Base-by-base conservation (phyloP, 2,329 filamentous ascomycete genomes). In the Xylariales sp. region DNA sequence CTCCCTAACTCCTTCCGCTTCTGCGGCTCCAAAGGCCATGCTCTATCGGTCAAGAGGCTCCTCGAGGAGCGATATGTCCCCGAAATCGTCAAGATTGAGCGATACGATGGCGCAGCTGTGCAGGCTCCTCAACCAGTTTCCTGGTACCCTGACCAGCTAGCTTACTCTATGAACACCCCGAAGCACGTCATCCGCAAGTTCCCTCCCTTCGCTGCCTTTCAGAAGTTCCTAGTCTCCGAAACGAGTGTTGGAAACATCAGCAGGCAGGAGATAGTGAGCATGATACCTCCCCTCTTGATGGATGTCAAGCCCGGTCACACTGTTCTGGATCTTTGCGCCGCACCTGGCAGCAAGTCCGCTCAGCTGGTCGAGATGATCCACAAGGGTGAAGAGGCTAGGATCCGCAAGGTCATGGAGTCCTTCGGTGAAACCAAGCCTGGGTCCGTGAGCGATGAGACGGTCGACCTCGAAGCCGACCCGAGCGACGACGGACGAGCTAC, bases 1-100 rank as follows among this genome's bases (percentile, higher is more conserved):
- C 70, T 98, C 35, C 93, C 93, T 40, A 97, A 96, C 69, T 96
- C 90, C 64, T 98, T 97, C 70, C 82, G 93, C 44, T 98, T 98
- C 67, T 94, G 89, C 43, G 93, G 93, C 25, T 96, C 89, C 32
- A 94, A 91, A 73, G 87, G 88, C 45, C 91, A 98, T 66, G 93
- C 93, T n/a, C 74, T 95, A 43, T 80, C 87, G 40, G 93, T 97
- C 41, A 88, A 93, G 69, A 79, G 90, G 54, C 85, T 91, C 40
- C 78, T 98, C 41, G 85, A 90, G 63, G 80, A 87, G 40, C 78
- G 85, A 62, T 95, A 96, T 60, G 88, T 96, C 47, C 93, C 93
- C 36, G 78, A 95, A 54, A 95, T 98, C 50, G 83, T 81, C 36
- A 81, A 83, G 42, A 93, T 95, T 57, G 77, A 87, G 56, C 78